Percentiles rank a stretch among this genome's conserved stretches.
These are phyloP conservation scores for Papiliotrema fonsecae DNA, from an alignment of 1,284 basidiomycete genomes.

Conservation along the genomic window DNA sequence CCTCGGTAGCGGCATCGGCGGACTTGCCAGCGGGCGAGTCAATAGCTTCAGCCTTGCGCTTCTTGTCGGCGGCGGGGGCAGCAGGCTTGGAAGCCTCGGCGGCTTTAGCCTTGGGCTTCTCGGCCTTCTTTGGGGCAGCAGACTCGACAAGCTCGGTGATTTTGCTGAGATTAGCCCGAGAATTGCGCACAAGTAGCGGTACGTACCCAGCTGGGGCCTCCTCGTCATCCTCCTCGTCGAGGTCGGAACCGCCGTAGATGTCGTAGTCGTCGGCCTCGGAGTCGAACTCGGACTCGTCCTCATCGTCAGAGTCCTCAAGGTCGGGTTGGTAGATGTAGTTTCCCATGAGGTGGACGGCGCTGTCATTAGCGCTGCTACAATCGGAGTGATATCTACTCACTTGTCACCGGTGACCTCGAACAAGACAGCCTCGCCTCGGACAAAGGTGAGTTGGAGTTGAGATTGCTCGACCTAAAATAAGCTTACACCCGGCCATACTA, in stretches of 20 bases:
- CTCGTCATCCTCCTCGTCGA: constrained; percentile 46
- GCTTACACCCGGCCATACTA: neutral
- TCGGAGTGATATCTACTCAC: constrained; percentile 43
- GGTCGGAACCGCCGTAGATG: constrained; percentile 51
- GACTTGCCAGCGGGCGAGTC: constrained; percentile 37
- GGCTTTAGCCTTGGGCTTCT: constrained; percentile 32
- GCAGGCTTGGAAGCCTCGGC: constrained; percentile 36
- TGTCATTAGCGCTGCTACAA: constrained; percentile 37
- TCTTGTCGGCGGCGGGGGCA: constrained; percentile 51
- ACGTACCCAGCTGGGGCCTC: constrained; percentile 24
- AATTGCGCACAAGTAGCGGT: neutral
- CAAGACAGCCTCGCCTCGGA: constrained; percentile 62
- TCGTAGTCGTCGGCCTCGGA: constrained; percentile 52
- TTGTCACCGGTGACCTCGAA: constrained; percentile 82
- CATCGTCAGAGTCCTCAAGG: constrained; percentile 38
- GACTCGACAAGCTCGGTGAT: constrained; percentile 35
- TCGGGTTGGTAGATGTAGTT: constrained; percentile 68
- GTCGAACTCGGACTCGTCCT: constrained; percentile 49
- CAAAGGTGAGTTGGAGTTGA: constrained; percentile 67
- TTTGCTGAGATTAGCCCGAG: constrained; percentile 18
- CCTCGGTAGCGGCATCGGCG: constrained; percentile 20
- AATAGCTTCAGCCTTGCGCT: constrained; percentile 51
- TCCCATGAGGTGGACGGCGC: constrained; percentile 78
- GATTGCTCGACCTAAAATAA: constrained; percentile 69
- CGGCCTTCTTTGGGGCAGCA: too few species aligned